These are phyloP conservation scores for Pseudocercospora cruenta DNA, from an alignment of 2,329 filamentous ascomycete species.

Conservation along the genomic window DNA sequence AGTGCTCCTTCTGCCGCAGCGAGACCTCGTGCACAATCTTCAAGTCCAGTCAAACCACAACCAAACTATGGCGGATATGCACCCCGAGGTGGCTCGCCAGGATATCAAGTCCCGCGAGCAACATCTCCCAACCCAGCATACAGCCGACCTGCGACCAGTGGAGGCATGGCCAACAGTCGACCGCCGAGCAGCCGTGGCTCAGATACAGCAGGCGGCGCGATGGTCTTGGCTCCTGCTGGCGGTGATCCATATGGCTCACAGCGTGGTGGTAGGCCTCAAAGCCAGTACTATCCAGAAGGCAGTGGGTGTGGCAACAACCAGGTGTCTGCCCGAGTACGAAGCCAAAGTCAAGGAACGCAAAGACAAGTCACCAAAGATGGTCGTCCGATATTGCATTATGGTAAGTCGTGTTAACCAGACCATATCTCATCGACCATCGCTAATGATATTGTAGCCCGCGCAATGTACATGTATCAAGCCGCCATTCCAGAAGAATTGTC, in stretches of 20 bases:
- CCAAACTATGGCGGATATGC: conserved; percentile 42
- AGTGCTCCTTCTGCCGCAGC: conserved; percentile 33
- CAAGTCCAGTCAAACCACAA: conserved; percentile 46
- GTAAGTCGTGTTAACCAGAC: conserved; percentile 61
- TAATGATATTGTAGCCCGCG: conserved; percentile 62
- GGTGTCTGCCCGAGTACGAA: conserved; percentile 57
- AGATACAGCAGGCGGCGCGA: conserved; percentile 42
- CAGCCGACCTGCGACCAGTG: conserved; percentile 42
- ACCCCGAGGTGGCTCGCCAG: conserved; percentile 44
- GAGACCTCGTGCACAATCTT: conserved; percentile 44
- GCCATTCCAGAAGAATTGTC: conserved; percentile 94
- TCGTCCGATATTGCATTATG: conserved; percentile 85
- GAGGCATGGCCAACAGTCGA: conserved; percentile 40
- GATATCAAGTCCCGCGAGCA: conserved; percentile 44
- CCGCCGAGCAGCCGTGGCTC: conserved; percentile 49
- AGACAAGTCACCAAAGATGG: conserved; percentile 84
- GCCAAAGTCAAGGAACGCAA: conserved; percentile 87
- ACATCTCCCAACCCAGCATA: conserved; percentile 44
- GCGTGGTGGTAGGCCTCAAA: conserved; percentile 47
- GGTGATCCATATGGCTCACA: conserved; percentile 46
- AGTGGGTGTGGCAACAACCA: conserved; percentile 40
- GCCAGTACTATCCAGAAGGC: conserved; percentile 48
- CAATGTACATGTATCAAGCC: conserved; percentile 90
- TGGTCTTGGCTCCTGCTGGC: conserved; percentile 51
- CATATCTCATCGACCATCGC: neutral